These are phyloP conservation scores for Sarocladiaceae sp. DNA, from an alignment of 2,329 filamentous ascomycete genomes.

Conservation along the genomic window DNA sequence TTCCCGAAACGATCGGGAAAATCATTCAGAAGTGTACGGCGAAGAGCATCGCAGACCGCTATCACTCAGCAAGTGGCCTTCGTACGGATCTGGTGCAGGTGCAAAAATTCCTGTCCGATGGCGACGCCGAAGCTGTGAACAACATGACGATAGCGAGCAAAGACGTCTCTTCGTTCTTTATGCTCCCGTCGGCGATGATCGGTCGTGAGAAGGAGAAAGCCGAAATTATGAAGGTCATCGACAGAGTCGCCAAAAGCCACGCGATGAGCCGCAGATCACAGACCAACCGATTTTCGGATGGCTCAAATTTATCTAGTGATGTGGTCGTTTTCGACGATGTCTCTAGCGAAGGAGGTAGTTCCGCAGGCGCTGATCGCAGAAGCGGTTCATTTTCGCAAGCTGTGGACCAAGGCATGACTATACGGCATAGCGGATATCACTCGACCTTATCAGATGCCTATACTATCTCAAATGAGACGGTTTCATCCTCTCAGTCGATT, in stretches of 20 bases:
- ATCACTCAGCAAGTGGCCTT: constrained; percentile 83
- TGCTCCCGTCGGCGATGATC: constrained; percentile 76
- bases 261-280: constrained; percentile 37
- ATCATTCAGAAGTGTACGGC: constrained; percentile 92
- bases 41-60: constrained; percentile 81
- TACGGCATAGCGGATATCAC: constrained; percentile 34
- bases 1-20: constrained; percentile 75
- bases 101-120: constrained; percentile 69
- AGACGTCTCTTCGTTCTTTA: constrained; percentile 90
- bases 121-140: constrained; percentile 66
- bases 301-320: constrained; percentile 50
- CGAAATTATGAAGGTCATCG: constrained; percentile 68
- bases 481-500: constrained; percentile 41
- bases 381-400: constrained; percentile 47
- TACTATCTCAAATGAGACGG: constrained; percentile 39
- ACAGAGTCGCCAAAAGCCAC: constrained; percentile 69
- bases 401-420: constrained; percentile 35
- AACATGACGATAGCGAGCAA: constrained; percentile 75
- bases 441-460: constrained; percentile 37
- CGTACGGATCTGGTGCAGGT: constrained; percentile 76
- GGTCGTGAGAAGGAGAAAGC: constrained; percentile 71
- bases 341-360: constrained; percentile 59
- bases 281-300: constrained; percentile 46
- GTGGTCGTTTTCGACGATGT: constrained; percentile 43
- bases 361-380: constrained; percentile 42